These are phyloP conservation scores for Tolypocladium inflatum DNA, from an alignment of 2,329 filamentous ascomycete genomes.

Conservation along the genomic window DNA sequence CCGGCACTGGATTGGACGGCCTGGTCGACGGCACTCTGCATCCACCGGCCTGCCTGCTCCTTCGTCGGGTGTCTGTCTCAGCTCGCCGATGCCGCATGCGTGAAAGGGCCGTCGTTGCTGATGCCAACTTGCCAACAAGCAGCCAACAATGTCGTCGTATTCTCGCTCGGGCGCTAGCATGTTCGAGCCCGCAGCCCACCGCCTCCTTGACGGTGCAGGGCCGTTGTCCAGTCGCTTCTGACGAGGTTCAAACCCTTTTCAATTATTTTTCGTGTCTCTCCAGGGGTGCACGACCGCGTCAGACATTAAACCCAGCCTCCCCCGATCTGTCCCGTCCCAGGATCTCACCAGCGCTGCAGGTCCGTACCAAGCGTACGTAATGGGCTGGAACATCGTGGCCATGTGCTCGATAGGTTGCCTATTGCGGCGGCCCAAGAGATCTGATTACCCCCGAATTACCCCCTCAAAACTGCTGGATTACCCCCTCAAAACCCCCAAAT, in stretches of 20 bases:
- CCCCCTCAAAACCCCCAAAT: slow-evolving; percentile 5
- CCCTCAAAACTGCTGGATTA: slow-evolving; percentile 4
- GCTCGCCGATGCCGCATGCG: background rate
- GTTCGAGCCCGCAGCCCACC: background rate
- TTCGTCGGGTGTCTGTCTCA: background rate
- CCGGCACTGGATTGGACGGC: background rate
- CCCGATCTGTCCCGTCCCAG: slow-evolving; percentile 2
- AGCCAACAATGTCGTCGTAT: background rate
- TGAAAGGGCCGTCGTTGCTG: background rate
- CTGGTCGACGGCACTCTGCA: background rate
- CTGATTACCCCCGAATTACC: slow-evolving; percentile 9
- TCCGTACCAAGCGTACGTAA: slow-evolving; percentile 6
- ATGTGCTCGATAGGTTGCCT: background rate
- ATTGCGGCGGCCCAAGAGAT: slow-evolving; percentile 3
- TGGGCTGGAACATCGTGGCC: slow-evolving; percentile 4
- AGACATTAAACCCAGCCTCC: background rate
- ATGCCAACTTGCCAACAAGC: background rate
- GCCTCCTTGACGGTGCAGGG: background rate
- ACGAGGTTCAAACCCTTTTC: background rate
- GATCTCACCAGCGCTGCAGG: slow-evolving; percentile 6
- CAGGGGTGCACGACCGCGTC: background rate
- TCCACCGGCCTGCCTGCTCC: background rate
- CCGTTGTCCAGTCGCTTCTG: background rate
- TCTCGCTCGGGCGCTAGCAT: background rate
- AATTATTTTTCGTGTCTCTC: background rate